Base-by-base conservation (phyloP, 805 yeast species). In the Kockiozyma suomiensis region DNA sequence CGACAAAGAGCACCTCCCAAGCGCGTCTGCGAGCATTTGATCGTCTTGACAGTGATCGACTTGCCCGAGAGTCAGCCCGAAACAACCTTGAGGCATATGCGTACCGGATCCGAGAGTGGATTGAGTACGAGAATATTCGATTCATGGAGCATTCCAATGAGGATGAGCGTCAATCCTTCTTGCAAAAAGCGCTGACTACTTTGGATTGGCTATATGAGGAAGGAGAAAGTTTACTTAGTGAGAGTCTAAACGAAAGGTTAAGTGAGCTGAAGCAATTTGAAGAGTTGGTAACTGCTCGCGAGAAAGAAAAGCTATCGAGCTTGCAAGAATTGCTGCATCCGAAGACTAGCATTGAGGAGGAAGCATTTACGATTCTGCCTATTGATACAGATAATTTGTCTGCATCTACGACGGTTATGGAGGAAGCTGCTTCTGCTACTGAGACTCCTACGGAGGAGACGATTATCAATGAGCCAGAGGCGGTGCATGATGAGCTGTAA, bases 121-220 rank as follows among this genome's bases (percentile, higher is more conserved):
- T 89, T 19, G 87, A 83, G 17, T 83, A 83, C 33, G 80, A 81
- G 41, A 12, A 79, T 77, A 46, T 56, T 28, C 42, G 56, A 23
- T 59, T 59, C 35, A 26, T 58, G 50, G 61, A 82, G 4, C 78
- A 75, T 4, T 45, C 66, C 4, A 59, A 47, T 23, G 67, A 63
- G 28, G 60, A 62, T 10, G 69, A 66, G 45, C 66, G 68, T 12
- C 46, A 42, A 37, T n/a, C 50, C 28, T 54, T 53, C 30, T 55
- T 64, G 35, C 66, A 71, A 32, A 73, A 80, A 8, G 64, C 75
- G 1, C 58, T 67, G 0, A 62, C 75, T 4, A 81, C 86, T 3
- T 74, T 88, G 48, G 93, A 87, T 60, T 90, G 96, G 96, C 75
- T 90, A 40, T 96, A 90, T 51, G 83, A 82, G 67, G 90, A 84